Conservation (phyloP, 257 asterid genomes). For the Avicennia marina region DNA sequence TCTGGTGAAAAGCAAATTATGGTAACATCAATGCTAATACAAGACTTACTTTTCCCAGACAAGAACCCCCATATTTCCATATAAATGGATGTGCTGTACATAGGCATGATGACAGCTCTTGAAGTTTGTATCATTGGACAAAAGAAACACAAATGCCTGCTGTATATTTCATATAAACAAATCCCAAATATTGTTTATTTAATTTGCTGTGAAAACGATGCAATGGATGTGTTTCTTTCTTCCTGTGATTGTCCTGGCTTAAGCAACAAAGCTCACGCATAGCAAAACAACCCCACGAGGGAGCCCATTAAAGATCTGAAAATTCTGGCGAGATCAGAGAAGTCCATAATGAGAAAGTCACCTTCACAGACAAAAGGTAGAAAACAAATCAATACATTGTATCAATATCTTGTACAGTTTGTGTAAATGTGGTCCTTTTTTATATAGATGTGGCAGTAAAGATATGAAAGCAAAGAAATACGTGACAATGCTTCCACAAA, state of each 20-base stretch:
- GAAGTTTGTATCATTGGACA: not conserved
- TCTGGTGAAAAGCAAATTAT: not conserved
- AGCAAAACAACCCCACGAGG: no score
- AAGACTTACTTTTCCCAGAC: not conserved
- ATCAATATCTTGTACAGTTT: not conserved
- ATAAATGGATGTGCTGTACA: not conserved
- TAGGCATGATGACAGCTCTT: not conserved
- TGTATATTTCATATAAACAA: no score
- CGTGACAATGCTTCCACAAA: not conserved
- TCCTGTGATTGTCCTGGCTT: no score
- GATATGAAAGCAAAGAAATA: not conserved
- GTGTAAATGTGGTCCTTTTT: slow-evolving; percentile 6
- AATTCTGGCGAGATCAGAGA: no score
- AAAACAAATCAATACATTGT: not conserved
- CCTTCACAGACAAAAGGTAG: not conserved
- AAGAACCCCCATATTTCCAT: not conserved
- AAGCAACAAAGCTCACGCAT: no score
- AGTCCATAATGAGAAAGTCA: not conserved
- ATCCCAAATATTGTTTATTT: not conserved
- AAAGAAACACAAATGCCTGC: no score
- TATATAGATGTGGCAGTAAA: not conserved
- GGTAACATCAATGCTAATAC: not conserved
- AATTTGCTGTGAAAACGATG: no score
- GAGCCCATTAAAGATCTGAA: no score
- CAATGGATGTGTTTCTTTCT: no score